A percentile compares a stretch with the other conserved stretches of the same genome.
Conservation (phyloP, 345 rosid genomes). For the Lepidium didymum region DNA sequence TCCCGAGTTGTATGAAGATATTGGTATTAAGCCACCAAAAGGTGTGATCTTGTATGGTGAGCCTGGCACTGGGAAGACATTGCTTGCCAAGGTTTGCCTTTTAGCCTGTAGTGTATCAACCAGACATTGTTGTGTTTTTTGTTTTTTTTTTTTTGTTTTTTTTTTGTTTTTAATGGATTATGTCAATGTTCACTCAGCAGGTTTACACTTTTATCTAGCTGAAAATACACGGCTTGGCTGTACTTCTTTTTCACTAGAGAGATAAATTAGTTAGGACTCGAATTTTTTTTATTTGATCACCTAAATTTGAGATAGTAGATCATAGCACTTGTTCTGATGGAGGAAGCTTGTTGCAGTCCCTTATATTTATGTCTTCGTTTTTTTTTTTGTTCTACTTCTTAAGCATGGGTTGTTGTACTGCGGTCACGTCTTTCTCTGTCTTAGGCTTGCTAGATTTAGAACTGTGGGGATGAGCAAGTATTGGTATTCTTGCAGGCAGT, state of each 20-base stretch:
- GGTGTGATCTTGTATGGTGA: constrained; percentile 98
- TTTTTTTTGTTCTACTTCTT: background rate
- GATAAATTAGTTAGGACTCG: background rate
- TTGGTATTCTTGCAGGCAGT: constrained; percentile 58
- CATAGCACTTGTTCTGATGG: background rate
- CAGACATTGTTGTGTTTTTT: too few species aligned
- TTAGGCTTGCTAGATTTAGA: background rate
- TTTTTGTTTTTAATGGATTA: too few species aligned
- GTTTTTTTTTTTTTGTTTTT: too few species aligned
- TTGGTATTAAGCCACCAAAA: constrained; percentile 96
- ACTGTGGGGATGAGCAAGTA: background rate
- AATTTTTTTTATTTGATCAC: background rate
- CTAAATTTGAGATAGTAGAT: background rate
- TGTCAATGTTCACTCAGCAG: background rate
- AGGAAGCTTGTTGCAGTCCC: background rate
- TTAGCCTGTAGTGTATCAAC: background rate
- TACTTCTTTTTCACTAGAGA: background rate
- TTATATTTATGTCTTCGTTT: background rate
- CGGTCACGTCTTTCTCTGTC: background rate
- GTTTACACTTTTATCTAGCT: background rate
- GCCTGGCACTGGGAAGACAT: constrained; percentile 97
- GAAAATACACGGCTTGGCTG: background rate
- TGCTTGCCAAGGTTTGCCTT: constrained; percentile 80
- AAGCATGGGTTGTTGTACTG: background rate
- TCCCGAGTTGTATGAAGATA: constrained; percentile 96